Base-by-base conservation (phyloP, 305 asterid genomes). In the Fraxinus velutina region DNA sequence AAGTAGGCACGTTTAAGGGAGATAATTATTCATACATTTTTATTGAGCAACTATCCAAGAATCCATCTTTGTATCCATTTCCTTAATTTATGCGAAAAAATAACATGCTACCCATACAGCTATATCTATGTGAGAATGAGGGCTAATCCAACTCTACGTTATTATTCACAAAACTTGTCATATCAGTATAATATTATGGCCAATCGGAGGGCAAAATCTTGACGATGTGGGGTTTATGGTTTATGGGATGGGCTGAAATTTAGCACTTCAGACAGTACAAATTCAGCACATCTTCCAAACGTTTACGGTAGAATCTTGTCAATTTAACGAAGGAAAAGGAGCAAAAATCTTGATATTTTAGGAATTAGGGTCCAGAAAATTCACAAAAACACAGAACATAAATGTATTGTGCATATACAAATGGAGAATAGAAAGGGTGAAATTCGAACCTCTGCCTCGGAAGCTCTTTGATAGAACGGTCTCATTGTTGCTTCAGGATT, bases 381-480 rank as follows among this genome's bases (percentile, higher is more conserved):
- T 37, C 66, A 55, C 32, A 10, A 64, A 79, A 80, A 21, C 37
- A 47, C 17, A 77, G 70, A 10, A 73, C 12, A 52, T 64, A 50
- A 47, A 79, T 50, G 22, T 55, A 8, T 39, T 9, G 2, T 13
- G n/a, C 8, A n/a, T 4, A 24, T n/a, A 36, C 19, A 52, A 32
- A 19, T 19, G 47, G 17, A 47, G 44, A n/a, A 2, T 9, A 0
- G 10, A 70, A 57, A 36, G 19, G 24, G 22, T 50, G 47, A 37
- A n/a, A 22, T 73, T 64, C 30, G 81, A 27, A 93, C 98, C 98
- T 95, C 97, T 52, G 98, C 97, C 80, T 95, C 97, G 6, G 90
- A 82, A 81, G 99, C 98, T 91, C 98, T 90, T 73, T 87, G 90
- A 86, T 90, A 85, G 84, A 93, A 90, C 84, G 97, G 97, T 80